Evolutionary conservation across 495 filamentous ascomycete species (phyloP).

Genomic region (Hyaloscypha bicolor): DNA sequence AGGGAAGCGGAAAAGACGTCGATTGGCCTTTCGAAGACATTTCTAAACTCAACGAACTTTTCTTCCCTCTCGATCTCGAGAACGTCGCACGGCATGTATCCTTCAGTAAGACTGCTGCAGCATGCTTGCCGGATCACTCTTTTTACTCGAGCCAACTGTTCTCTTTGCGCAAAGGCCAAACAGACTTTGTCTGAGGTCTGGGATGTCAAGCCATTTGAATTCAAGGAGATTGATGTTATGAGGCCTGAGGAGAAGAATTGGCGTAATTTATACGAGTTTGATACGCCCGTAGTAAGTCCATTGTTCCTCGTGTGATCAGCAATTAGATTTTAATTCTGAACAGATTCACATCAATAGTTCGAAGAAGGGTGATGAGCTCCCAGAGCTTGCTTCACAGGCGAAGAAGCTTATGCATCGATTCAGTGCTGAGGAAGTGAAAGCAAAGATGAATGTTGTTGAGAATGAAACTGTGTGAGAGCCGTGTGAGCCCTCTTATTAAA

Average conservation of each 20-base stretch:
- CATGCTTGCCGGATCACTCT: conserved; percentile 73
- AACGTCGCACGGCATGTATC: conserved; percentile 22
- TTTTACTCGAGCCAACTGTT: conserved; percentile 80
- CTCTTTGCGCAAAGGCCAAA: conserved; percentile 77
- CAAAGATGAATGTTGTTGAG: conserved; percentile 68
- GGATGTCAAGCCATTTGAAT: conserved; percentile 70
- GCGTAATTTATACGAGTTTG: conserved; percentile 86
- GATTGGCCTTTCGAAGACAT: neutral
- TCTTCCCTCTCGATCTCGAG: neutral
- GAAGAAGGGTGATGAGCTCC: conserved; percentile 46
- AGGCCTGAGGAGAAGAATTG: conserved; percentile 62
- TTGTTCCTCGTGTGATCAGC: neutral
- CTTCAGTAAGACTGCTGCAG: conserved; percentile 28
- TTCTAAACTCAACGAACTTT: neutral
- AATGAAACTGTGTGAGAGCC: neutral
- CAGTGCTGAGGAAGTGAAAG: conserved; percentile 66
- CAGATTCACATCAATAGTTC: conserved; percentile 70
- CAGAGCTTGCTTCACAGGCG: conserved; percentile 57
- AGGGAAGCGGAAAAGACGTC: conserved; percentile 1
- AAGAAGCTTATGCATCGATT: conserved; percentile 86
- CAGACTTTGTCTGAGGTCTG: conserved; percentile 68
- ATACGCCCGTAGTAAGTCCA: conserved; percentile 74
- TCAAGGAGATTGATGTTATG: conserved; percentile 81
- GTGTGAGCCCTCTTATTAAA: neutral
- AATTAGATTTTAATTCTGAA: conserved; percentile 2